Evolutionary conservation across 1,284 basidiomycete genomes (phyloP), one percentile per base, ranked within the genome.

Genomic region (Exobasidium cylindrosporum): DNA sequence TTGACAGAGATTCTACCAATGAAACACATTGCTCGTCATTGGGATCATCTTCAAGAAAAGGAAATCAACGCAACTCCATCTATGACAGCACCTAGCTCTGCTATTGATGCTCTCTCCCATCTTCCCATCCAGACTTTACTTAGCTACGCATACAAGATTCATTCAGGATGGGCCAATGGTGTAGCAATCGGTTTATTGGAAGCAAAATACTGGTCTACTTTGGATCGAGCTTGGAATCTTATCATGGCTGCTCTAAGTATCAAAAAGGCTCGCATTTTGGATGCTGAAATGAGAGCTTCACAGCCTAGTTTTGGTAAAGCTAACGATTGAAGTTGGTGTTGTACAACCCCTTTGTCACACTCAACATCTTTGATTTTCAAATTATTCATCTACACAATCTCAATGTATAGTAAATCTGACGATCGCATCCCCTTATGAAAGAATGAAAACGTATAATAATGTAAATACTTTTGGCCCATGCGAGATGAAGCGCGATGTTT

Each of bases 131-230:
- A 29, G 11, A 43, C 35, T 21, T 50, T 64, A 0, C 30, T 64
- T 11, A 32, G n/a, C 5, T 26, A 62, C 2, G 47, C 50, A 4
- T 35, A 57, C 29, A 31, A 21, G 11, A 54, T 64, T 24, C 59
- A 64, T 46, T 32, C 50, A 7, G 61, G 35, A 14, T 64, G 62
- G 62, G 62, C 40, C 6, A 64, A 64, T 57, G 60, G 59, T 10
- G 61, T 64, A 3, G 62, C 62, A 17, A 57, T 64, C 30, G 62
- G 62, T 17, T 54, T 64, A 3, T n/a, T 57, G 14, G 57, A 55
- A 17, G 11, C 35, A 23, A 23, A 29, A 11, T 64, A 55, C 29
- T 64, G 62, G 62, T 26, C 29, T 13, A 61, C 60, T 26, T 46
- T 64, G 23, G 45, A 63, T 4, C 47, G 52, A 13, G 62, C 61